A percentile compares a stretch with the other conserved stretches of the same genome.
Evolutionary conservation across 805 yeast species (phyloP).

Genomic region (Kluyveromyces aestuarii): DNA sequence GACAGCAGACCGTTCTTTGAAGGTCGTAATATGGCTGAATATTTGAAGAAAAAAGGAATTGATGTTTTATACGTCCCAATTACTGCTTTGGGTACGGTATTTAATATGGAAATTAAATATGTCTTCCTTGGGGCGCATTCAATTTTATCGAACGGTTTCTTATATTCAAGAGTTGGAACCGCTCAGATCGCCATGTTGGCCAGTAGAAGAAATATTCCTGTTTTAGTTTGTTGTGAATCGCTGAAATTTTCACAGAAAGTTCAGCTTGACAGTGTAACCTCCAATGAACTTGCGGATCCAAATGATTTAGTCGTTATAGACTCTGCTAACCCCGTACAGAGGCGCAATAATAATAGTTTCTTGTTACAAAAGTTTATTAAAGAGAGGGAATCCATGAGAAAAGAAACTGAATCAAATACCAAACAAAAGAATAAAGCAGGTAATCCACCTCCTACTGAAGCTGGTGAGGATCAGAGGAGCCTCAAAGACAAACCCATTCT

Average conservation of each 20-base stretch:
- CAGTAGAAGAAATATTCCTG: constrained; percentile 81
- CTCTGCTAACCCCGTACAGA: constrained; percentile 42
- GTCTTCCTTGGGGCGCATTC: constrained; percentile 96
- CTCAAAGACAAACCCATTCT: constrained; percentile 35
- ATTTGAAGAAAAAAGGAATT: constrained; percentile 53
- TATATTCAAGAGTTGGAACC: constrained; percentile 90
- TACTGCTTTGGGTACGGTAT: constrained; percentile 67
- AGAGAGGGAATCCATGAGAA: constrained; percentile 27
- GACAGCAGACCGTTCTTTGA: constrained; percentile 94
- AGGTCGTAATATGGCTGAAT: constrained; percentile 69
- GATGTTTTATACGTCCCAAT: constrained; percentile 69
- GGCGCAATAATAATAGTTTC: constrained; percentile 43
- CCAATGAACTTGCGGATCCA: constrained; percentile 80
- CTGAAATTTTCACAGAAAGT: constrained; percentile 92
- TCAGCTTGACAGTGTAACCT: constrained; percentile 91
- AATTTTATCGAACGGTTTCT: constrained; percentile 87
- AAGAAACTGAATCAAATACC: constrained; percentile 18
- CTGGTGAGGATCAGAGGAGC: constrained; percentile 22
- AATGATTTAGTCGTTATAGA: constrained; percentile 53
- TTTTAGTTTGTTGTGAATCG: constrained; percentile 89
- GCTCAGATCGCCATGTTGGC: constrained; percentile 91
- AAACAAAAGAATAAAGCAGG: constrained; percentile 19
- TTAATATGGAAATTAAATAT: constrained; percentile 73
- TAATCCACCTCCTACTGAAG: constrained; percentile 11
- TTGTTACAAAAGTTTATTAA: constrained; percentile 57